A percentile compares a stretch with the other conserved stretches of the same genome.
These are phyloP conservation scores for Durotheca rogersii DNA, from an alignment of 495 filamentous ascomycete species.

Conservation along the genomic window DNA sequence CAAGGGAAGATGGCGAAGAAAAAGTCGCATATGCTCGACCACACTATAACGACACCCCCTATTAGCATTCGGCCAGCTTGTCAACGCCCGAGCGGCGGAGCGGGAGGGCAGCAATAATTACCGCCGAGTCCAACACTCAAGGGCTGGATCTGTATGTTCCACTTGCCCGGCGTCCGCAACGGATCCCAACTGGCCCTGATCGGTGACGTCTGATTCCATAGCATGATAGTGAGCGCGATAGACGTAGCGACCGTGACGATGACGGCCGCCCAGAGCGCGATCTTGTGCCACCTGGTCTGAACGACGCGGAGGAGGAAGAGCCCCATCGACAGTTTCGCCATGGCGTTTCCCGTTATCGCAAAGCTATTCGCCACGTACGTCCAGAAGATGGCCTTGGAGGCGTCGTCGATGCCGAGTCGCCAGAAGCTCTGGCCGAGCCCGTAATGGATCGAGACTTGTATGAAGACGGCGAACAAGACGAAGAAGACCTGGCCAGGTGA, in stretches of 20 bases:
- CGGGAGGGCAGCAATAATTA: constrained; percentile 17
- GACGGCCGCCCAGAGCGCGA: constrained; percentile 39
- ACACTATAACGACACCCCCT: constrained; percentile 30
- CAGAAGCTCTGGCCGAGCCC: constrained; percentile 40
- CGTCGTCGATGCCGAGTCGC: constrained; percentile 33
- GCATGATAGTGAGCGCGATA: constrained; percentile 35
- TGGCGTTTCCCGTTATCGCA: constrained; percentile 41
- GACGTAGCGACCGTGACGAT: constrained; percentile 36
- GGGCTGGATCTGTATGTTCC: constrained; percentile 42
- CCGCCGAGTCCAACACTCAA: constrained; percentile 42
- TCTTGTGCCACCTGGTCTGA: constrained; percentile 38
- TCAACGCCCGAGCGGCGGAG: too few species aligned
- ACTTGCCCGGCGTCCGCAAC: constrained; percentile 38
- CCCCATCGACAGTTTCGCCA: constrained; percentile 46
- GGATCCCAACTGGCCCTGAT: constrained; percentile 41
- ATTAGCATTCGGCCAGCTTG: constrained; percentile 18
- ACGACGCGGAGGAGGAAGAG: constrained; percentile 45
- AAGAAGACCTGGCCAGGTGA: constrained; percentile 35
- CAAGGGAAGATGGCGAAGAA: constrained; percentile 49
- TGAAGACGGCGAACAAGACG: constrained; percentile 35
- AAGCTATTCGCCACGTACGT: constrained; percentile 43
- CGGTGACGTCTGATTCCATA: constrained; percentile 44
- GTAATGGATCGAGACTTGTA: constrained; percentile 40
- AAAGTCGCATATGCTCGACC: constrained; percentile 46
- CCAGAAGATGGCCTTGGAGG: constrained; percentile 42